Conservation (phyloP, 78 protist genomes). For the Pelomyxa schiedti region DNA sequence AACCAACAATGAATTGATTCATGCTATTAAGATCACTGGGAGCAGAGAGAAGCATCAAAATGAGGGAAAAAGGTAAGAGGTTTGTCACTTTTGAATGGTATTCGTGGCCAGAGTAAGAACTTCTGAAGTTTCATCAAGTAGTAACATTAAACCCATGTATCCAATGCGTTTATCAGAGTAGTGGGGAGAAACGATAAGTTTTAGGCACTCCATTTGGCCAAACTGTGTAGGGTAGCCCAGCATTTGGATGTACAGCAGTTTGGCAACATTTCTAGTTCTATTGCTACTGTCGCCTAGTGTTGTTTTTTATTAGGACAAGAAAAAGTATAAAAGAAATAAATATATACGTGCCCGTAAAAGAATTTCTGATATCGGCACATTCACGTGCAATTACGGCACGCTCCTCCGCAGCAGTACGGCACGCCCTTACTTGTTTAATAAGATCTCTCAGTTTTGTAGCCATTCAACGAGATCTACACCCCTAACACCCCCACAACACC, state of each 20-base stretch:
- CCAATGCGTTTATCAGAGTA: conserved; percentile 92
- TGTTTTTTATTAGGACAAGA: too few relatives aligned
- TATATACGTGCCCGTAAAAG: conserved; percentile 52
- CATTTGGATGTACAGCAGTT: conserved; percentile 94
- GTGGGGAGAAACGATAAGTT: conserved; percentile 73
- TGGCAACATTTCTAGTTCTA: conserved; percentile 87
- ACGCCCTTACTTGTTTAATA: conserved; percentile 76
- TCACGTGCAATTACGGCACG: conserved; percentile 82
- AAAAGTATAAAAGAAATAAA: neutral
- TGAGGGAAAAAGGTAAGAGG: conserved; percentile 1
- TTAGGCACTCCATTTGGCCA: conserved; percentile 92
- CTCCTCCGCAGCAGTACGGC: conserved; percentile 93
- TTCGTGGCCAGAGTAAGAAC: conserved; percentile 87
- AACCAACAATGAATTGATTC: conserved; percentile 79
- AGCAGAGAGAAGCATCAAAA: neutral
- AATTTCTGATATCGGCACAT: conserved; percentile 82
- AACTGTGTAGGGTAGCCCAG: conserved; percentile 91
- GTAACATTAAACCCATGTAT: conserved; percentile 82
- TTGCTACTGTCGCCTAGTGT: conserved; percentile 56
- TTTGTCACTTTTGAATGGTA: conserved; percentile 73
- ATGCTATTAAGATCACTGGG: conserved; percentile 58
- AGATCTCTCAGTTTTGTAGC: conserved; percentile 67
- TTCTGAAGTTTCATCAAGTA: conserved; percentile 90
- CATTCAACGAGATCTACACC: too few relatives aligned
- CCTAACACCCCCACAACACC: too few relatives aligned